These are phyloP conservation scores for Chaetomium strumarium DNA, from an alignment of 2,329 filamentous ascomycete species.

Conservation along the genomic window DNA sequence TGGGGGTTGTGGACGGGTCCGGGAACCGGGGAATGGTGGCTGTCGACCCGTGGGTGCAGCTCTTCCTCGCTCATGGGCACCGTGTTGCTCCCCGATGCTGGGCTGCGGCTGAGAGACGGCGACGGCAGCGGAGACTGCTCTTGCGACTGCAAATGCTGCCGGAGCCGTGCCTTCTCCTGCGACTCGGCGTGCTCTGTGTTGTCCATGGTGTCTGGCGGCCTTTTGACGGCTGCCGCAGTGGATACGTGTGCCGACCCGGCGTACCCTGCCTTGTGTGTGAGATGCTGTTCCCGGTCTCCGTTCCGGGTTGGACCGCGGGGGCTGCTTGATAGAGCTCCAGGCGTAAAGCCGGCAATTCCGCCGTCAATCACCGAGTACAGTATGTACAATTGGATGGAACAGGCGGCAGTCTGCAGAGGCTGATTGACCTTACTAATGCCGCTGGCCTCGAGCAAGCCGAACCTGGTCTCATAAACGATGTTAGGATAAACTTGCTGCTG, in stretches of 20 bases:
- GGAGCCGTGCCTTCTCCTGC: slow-evolving; percentile 11
- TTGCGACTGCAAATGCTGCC: neutral
- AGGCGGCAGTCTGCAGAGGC: no score
- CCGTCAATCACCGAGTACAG: no score
- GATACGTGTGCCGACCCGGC: neutral
- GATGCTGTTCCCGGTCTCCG: no score
- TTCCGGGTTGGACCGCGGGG: neutral
- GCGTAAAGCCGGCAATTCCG: no score
- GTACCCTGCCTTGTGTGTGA: no score
- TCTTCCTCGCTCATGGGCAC: slow-evolving; percentile 21
- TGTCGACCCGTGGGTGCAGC: slow-evolving; percentile 3
- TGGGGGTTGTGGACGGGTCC: neutral
- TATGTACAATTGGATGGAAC: no score
- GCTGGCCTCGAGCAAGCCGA: no score
- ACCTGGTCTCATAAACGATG: no score
- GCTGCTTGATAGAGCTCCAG: no score
- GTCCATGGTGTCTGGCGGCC: slow-evolving; percentile 1
- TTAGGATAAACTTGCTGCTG: no score
- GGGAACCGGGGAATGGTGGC: neutral
- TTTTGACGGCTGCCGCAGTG: neutral
- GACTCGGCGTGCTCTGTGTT: neutral
- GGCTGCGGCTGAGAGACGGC: slow-evolving; percentile 2
- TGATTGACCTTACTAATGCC: no score
- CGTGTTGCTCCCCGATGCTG: slow-evolving; percentile 15
- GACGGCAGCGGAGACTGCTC: neutral